phyloP scores from a whole-genome alignment of 2,329 filamentous ascomycete species.

The Pseudonectria foliicola region DNA sequence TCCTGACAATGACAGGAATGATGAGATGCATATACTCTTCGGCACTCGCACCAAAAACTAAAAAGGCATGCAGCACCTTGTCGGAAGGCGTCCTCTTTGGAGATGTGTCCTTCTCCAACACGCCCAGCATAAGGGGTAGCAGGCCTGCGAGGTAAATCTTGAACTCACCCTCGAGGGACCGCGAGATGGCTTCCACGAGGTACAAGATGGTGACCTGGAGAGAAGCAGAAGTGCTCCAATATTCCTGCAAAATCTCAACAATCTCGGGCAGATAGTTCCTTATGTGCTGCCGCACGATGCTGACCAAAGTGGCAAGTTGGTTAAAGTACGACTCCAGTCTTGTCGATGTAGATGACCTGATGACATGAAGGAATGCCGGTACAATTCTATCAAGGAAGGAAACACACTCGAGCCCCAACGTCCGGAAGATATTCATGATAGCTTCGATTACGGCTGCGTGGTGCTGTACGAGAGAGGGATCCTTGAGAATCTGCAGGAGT shows the following conservation, averaged over 20 bases:
- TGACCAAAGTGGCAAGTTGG: constrained; percentile 85
- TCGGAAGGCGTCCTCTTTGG: constrained; percentile 75
- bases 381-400: constrained; percentile 91
- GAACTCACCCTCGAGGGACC: constrained; percentile 94
- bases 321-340: constrained; percentile 95
- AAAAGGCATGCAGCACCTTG: constrained; percentile 85
- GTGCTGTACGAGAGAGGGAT: constrained; percentile 81
- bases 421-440: constrained; percentile 98
- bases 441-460: constrained; percentile 94
- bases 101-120: constrained; percentile 78
- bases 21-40: constrained; percentile 99
- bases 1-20: constrained; percentile 86
- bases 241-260: constrained; percentile 78
- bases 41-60: constrained; percentile 90
- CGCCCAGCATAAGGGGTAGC: constrained; percentile 87
- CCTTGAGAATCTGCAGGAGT: constrained; percentile 83
- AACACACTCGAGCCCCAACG: constrained; percentile 90
- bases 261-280: constrained; percentile 83
- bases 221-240: constrained; percentile 74
- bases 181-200: constrained; percentile 87
- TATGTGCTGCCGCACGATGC: constrained; percentile 94
- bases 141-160: constrained; percentile 89
- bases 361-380: constrained; percentile 85
- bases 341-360: constrained; percentile 68
- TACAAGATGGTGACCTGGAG: constrained; percentile 88